phyloP scores from a whole-genome alignment of 345 rosid species.

The Limnanthes douglasii region DNA sequence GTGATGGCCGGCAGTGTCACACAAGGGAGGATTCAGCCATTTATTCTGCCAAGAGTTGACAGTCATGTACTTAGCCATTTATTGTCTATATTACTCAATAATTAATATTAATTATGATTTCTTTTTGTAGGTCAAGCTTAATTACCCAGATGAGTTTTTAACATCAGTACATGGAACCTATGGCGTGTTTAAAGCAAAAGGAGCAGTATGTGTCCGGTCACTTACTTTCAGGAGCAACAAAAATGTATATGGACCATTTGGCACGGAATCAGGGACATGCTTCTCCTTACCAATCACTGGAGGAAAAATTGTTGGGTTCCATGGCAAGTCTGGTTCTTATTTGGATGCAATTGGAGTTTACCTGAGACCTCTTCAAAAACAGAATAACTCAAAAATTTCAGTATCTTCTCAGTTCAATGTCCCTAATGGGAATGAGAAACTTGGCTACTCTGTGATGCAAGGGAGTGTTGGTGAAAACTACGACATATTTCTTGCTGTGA shows the following conservation, averaged over 20 bases:
- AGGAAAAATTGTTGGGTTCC: conserved; percentile 63
- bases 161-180: conserved; percentile 54
- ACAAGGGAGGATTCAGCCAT: no score
- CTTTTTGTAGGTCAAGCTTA: conserved; percentile 47
- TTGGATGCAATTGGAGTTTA: conserved; percentile 71
- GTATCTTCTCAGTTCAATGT: conserved; percentile 14
- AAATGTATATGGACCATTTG: conserved; percentile 63
- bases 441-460: conserved; percentile 42
- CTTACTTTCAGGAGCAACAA: conserved; percentile 64
- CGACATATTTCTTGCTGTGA: conserved; percentile 61
- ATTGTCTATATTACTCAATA: no score
- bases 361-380: conserved; percentile 25
- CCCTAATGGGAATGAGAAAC: conserved; percentile 19
- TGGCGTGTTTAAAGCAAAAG: conserved; percentile 32
- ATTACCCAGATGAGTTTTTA: conserved; percentile 59
- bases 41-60: no score
- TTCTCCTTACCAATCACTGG: conserved; percentile 47
- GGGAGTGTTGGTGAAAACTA: conserved; percentile 50
- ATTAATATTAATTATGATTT: no score
- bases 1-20: no score
- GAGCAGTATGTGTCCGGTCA: conserved; percentile 32
- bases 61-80: no score
- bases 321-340: conserved; percentile 52
- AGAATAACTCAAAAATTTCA: conserved; percentile 13
- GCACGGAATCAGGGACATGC: conserved; percentile 49